phyloP scores from a whole-genome alignment of 495 filamentous ascomycete genomes.

The Penicillium argentinense region DNA sequence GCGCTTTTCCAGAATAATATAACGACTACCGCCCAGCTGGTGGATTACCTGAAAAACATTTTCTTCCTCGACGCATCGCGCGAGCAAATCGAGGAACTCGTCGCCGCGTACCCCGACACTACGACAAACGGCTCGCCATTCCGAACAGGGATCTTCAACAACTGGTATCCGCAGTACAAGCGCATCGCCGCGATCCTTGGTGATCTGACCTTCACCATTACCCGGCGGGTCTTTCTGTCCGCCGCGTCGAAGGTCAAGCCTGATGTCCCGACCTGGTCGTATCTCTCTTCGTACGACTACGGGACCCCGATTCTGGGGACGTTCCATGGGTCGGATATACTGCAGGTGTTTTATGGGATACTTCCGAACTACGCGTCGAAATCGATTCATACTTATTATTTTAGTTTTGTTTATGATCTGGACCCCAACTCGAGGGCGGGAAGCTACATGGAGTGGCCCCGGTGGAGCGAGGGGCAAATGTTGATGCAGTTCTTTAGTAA shows the following conservation, averaged over 20 bases:
- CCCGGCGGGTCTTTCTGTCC: slow-evolving; percentile 57
- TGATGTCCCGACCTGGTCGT: slow-evolving; percentile 65
- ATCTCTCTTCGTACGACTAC: slow-evolving; percentile 65
- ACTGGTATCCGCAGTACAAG: slow-evolving; percentile 73
- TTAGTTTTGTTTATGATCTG: slow-evolving; percentile 63
- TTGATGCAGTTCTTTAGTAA: slow-evolving; percentile 59
- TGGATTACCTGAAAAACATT: slow-evolving; percentile 55
- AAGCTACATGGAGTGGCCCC: slow-evolving; percentile 56
- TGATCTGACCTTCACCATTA: slow-evolving; percentile 65
- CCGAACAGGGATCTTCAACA: slow-evolving; percentile 59
- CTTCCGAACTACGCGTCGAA: slow-evolving; percentile 60
- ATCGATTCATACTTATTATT: slow-evolving; percentile 60
- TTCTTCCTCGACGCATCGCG: slow-evolving; percentile 55
- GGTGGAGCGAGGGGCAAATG: slow-evolving; percentile 53
- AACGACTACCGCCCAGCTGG: slow-evolving; percentile 54
- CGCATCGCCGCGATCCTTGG: slow-evolving; percentile 74
- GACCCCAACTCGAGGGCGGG: slow-evolving; percentile 57
- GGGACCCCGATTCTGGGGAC: slow-evolving; percentile 70
- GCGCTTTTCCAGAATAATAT: slow-evolving; percentile 65
- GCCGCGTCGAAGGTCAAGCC: slow-evolving; percentile 43
- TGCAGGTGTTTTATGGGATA: slow-evolving; percentile 64
- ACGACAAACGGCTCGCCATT: slow-evolving; percentile 61
- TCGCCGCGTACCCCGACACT: slow-evolving; percentile 55
- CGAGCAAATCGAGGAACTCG: slow-evolving; percentile 47
- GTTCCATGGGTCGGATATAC: slow-evolving; percentile 66